Conservation (phyloP, 2,329 filamentous ascomycete genomes). For the Ophiostoma angusticollis region DNA sequence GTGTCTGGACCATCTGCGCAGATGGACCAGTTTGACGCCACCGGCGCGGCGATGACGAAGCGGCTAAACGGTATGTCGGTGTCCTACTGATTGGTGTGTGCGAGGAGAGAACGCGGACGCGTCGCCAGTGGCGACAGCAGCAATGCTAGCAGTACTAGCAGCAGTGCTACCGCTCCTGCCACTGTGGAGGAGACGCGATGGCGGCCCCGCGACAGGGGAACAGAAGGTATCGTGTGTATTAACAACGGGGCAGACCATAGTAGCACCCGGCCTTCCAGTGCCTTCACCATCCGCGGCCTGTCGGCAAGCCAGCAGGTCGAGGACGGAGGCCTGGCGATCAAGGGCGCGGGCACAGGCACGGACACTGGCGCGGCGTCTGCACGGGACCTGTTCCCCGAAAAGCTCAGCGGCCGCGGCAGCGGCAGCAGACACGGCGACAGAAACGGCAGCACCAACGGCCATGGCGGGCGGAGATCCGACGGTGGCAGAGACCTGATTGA, state of each 20-base stretch:
- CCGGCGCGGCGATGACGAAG: constrained; percentile 16
- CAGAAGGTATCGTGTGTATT: neutral
- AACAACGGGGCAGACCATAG: constrained; percentile 14
- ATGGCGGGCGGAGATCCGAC: constrained; percentile 26
- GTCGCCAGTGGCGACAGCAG: constrained; percentile 11
- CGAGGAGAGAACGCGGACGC: neutral
- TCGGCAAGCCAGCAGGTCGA: too few relatives aligned
- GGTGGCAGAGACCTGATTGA: constrained; percentile 58
- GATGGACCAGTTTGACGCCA: constrained; percentile 23
- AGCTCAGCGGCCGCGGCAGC: constrained; percentile 28
- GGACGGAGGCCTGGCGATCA: too few relatives aligned
- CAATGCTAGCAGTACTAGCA: constrained; percentile 11
- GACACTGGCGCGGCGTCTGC: constrained; percentile 45
- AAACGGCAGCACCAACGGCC: neutral
- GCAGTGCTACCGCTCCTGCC: too few relatives aligned
- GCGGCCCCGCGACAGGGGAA: too few relatives aligned
- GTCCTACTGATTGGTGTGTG: constrained; percentile 3
- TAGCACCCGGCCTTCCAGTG: constrained; percentile 19
- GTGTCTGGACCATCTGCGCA: constrained; percentile 18
- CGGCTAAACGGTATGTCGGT: constrained; percentile 16
- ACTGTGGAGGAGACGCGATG: too few relatives aligned
- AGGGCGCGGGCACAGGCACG: constrained; percentile 31
- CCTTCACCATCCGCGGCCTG: constrained; percentile 48
- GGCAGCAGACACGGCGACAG: neutral
- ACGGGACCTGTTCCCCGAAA: constrained; percentile 58